phyloP scores from a whole-genome alignment of 495 filamentous ascomycete species.

The Lindgomyces ingoldianus region DNA sequence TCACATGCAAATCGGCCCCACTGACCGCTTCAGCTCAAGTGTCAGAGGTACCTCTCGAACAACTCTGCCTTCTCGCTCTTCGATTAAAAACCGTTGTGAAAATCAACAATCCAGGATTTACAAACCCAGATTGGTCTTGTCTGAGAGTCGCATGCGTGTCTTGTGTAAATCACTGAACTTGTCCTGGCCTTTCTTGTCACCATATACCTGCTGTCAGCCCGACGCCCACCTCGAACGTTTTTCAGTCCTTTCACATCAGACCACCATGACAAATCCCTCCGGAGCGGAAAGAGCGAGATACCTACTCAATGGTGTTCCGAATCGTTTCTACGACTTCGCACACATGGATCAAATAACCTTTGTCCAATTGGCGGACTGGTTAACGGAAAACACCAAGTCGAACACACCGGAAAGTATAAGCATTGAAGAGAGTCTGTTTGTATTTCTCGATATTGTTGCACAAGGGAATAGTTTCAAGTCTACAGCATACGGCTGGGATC shows the following conservation, averaged over 20 bases:
- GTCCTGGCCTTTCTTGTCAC: too few species aligned
- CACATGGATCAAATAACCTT: constrained; percentile 38
- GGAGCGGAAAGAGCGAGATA: constrained; percentile 17
- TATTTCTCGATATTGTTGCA: constrained; percentile 35
- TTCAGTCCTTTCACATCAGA: neutral
- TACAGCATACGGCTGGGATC: constrained; percentile 25
- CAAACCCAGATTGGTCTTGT: too few species aligned
- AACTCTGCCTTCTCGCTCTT: neutral
- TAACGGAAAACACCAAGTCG: constrained; percentile 20
- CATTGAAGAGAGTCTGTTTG: constrained; percentile 33
- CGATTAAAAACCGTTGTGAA: neutral
- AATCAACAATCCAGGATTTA: neutral
- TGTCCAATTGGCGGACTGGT: constrained; percentile 34
- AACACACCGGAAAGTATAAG: constrained; percentile 14
- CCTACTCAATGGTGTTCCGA: constrained; percentile 32
- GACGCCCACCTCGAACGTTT: neutral
- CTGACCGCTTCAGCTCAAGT: constrained; percentile 12
- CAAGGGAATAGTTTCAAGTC: constrained; percentile 32
- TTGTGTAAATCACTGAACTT: neutral
- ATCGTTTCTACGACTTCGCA: constrained; percentile 34
- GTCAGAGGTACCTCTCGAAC: neutral
- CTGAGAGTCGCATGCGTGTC: neutral
- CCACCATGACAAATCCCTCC: constrained; percentile 4
- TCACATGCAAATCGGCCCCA: constrained; percentile 24
- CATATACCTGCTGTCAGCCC: neutral